Percentiles rank a stretch among this genome's conserved stretches.
These are phyloP conservation scores for Arthrinium phaeospermum DNA, from an alignment of 2,329 filamentous ascomycete species.

Conservation along the genomic window DNA sequence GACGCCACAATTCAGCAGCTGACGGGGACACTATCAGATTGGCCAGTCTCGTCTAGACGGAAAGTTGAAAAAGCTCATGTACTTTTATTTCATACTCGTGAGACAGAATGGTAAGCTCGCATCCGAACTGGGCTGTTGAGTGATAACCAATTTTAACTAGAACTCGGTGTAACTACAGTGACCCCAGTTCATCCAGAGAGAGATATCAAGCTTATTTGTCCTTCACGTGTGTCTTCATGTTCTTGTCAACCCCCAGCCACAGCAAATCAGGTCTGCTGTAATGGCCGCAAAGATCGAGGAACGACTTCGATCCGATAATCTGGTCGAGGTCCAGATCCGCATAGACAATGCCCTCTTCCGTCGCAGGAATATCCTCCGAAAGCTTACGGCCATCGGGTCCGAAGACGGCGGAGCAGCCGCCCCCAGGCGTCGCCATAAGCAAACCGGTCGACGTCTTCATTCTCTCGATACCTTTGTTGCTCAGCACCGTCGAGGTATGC, in stretches of 20 bases:
- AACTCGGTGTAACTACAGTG: neutral
- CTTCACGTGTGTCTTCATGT: constrained; percentile 24
- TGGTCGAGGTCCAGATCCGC: constrained; percentile 53
- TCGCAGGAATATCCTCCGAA: constrained; percentile 41
- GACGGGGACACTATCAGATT: too few species aligned
- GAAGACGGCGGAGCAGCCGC: constrained; percentile 53
- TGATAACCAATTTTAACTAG: neutral
- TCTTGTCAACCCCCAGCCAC: constrained; percentile 48
- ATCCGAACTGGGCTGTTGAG: neutral
- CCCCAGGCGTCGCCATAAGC: constrained; percentile 46
- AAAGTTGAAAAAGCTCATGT: too few species aligned
- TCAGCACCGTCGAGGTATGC: constrained; percentile 55
- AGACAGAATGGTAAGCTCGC: neutral
- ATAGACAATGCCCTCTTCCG: constrained; percentile 49
- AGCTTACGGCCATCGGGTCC: constrained; percentile 57
- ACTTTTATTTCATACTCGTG: too few species aligned
- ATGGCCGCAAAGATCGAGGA: constrained; percentile 54
- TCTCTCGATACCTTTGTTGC: constrained; percentile 46
- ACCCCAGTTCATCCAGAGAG: too few species aligned
- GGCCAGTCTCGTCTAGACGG: too few species aligned
- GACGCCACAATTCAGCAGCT: too few species aligned
- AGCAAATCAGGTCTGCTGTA: constrained; percentile 57
- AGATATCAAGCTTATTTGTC: neutral
- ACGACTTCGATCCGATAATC: constrained; percentile 46
- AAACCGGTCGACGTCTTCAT: constrained; percentile 48